Conservation (phyloP, 2,329 filamentous ascomycete genomes). For the Aspergillus pseudoterreus region DNA sequence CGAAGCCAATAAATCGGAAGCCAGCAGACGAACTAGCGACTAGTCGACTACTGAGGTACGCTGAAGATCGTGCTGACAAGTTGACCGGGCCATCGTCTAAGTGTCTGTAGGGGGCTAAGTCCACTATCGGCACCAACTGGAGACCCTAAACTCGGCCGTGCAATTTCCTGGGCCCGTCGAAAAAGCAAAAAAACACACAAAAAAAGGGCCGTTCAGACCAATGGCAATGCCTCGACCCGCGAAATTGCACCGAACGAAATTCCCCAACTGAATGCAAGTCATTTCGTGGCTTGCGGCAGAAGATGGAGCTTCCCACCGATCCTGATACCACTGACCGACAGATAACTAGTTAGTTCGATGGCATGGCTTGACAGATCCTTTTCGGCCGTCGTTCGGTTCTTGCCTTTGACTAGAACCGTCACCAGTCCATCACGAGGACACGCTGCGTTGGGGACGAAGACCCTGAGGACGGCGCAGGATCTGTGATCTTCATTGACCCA, state of each 20-base stretch:
- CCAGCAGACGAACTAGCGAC: no score
- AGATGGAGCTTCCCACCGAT: slow-evolving; percentile 9
- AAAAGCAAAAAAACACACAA: not conserved
- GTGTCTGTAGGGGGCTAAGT: slow-evolving; percentile 1
- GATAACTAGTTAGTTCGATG: no score
- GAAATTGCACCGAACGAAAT: slow-evolving; percentile 5
- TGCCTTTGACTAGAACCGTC: no score
- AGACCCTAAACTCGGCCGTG: not conserved
- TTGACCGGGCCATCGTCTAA: not conserved
- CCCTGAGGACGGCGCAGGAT: no score
- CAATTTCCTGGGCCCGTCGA: not conserved
- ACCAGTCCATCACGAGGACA: no score
- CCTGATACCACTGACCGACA: not conserved
- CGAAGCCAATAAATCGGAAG: not conserved
- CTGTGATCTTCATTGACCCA: no score
- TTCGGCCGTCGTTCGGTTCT: not conserved
- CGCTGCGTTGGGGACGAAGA: no score
- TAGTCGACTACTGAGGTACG: not conserved
- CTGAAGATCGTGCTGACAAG: no score
- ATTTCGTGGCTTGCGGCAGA: slow-evolving; percentile 12
- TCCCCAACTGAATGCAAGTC: slow-evolving; percentile 12
- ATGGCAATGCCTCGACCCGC: slow-evolving; percentile 3
- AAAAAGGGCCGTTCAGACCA: not conserved
- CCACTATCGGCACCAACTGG: not conserved
- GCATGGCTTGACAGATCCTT: not conserved